Evolutionary conservation across 768 basidiomycete genomes (phyloP).

Genomic region (Suillus variegatus): DNA sequence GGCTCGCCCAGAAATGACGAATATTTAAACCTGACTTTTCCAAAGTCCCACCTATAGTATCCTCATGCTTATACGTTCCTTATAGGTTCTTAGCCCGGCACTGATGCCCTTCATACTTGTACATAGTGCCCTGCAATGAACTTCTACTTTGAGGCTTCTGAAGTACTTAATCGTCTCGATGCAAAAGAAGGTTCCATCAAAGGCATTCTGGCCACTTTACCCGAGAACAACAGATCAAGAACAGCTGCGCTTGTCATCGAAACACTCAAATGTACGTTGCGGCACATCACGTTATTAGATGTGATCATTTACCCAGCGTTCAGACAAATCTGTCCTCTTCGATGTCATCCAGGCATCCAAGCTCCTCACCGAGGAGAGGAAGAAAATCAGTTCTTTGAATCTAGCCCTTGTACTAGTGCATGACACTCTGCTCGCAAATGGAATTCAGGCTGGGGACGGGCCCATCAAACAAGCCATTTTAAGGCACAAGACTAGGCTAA

Average conservation of each 20-base stretch:
- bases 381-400: conserved; percentile 70
- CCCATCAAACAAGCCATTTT: conserved; percentile 86
- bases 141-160: conserved; percentile 92
- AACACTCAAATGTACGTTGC: conserved; percentile 85
- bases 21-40: conserved; percentile 24
- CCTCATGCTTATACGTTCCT: conserved; percentile 29
- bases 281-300: neutral
- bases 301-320: neutral
- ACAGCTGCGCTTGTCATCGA: conserved; percentile 89
- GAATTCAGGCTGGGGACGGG: conserved; percentile 90
- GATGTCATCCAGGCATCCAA: conserved; percentile 70
- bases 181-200: conserved; percentile 93
- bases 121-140: conserved; percentile 62
- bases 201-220: conserved; percentile 70
- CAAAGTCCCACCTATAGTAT: conserved; percentile 12
- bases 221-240: conserved; percentile 74
- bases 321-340: conserved; percentile 77
- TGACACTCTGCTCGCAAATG: conserved; percentile 79
- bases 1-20: conserved; percentile 54
- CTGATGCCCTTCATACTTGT: conserved; percentile 23
- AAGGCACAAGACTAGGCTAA: conserved; percentile 86
- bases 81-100: conserved; percentile 17
- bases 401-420: conserved; percentile 88
- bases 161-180: conserved; percentile 82
- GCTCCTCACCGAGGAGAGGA: conserved; percentile 74